Percentiles rank a stretch among this genome's conserved stretches.
phyloP scores from a whole-genome alignment of 78 protist species.

The Creolimax fragrantissima region DNA sequence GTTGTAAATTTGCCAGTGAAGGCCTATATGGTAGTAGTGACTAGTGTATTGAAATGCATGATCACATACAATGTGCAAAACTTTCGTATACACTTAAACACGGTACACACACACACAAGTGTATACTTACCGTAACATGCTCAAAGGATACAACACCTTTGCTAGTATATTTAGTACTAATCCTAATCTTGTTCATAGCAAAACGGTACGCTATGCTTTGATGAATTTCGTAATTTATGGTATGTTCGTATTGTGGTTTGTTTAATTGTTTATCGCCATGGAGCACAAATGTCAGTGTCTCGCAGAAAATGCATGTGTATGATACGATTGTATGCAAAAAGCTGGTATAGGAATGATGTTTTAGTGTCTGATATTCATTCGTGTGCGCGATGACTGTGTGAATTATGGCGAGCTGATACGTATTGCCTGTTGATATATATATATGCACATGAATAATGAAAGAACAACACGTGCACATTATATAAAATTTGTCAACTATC shows the following conservation, averaged over 20 bases:
- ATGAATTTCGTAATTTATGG: neutral
- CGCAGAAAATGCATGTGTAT: neutral
- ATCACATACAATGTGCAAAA: too few species aligned
- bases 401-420: neutral
- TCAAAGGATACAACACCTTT: neutral
- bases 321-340: too few species aligned
- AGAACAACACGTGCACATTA: neutral
- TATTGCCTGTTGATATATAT: neutral
- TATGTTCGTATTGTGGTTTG: too few species aligned
- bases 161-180: neutral
- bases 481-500: neutral
- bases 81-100: too few species aligned
- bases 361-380: too few species aligned
- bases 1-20: too few species aligned
- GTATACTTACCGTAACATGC: neutral
- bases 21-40: too few species aligned
- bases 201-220: neutral
- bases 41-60: too few species aligned
- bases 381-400: neutral
- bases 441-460: neutral
- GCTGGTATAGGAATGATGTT: too few species aligned
- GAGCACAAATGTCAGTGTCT: neutral
- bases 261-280: too few species aligned
- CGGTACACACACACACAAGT: neutral
- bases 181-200: neutral